phyloP scores from a whole-genome alignment of 2,329 filamentous ascomycete species.

The Scedosporium minutisporum region DNA sequence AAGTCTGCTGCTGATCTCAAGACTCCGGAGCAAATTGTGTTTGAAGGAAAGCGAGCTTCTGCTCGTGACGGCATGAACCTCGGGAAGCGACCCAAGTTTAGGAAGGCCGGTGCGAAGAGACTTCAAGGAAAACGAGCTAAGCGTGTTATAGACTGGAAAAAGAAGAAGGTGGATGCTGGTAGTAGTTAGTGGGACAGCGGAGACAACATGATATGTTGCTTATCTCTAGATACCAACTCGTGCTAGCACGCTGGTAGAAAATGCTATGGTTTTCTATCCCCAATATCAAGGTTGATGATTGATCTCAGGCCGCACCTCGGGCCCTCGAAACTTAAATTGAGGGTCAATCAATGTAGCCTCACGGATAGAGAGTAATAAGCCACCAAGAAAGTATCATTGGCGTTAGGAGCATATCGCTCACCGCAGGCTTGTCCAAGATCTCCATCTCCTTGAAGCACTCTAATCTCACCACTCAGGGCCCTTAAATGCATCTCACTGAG shows the following conservation, averaged over 20 bases:
- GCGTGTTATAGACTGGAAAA: constrained; percentile 35
- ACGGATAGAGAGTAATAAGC: too few relatives aligned
- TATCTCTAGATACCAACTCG: neutral
- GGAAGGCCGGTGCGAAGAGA: constrained; percentile 23
- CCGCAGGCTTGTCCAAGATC: too few relatives aligned
- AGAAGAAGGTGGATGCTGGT: constrained; percentile 18
- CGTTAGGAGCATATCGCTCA: too few relatives aligned
- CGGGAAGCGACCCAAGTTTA: constrained; percentile 44
- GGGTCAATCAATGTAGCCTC: too few relatives aligned
- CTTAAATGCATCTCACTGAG: too few relatives aligned
- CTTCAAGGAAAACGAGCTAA: constrained; percentile 28
- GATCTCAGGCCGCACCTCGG: too few relatives aligned
- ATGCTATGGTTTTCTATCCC: neutral
- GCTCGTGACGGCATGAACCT: constrained; percentile 53
- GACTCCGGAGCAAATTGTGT: constrained; percentile 63
- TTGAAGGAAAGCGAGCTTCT: constrained; percentile 70
- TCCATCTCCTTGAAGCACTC: too few relatives aligned
- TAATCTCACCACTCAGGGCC: too few relatives aligned
- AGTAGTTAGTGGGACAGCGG: neutral
- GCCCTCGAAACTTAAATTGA: too few relatives aligned
- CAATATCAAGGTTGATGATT: too few relatives aligned
- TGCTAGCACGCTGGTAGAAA: neutral
- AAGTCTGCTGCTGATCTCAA: constrained; percentile 27
- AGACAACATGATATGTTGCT: neutral
- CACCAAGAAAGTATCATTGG: too few relatives aligned